These are phyloP conservation scores for Vaccinium myrtillus DNA, from an alignment of 148 eudicot genomes.

Conservation along the genomic window DNA sequence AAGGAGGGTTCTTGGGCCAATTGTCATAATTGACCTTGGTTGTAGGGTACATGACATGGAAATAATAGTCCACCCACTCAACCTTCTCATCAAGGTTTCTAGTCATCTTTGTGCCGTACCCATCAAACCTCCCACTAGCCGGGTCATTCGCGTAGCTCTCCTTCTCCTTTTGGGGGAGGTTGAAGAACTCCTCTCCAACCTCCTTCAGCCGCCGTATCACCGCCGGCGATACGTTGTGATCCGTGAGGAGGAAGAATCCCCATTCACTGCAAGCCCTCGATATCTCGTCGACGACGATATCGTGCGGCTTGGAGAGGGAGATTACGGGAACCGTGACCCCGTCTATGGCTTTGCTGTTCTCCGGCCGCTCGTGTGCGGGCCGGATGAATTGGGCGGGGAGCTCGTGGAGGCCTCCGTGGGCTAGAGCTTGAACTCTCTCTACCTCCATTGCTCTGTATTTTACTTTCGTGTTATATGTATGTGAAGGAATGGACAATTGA, in stretches of 20 bases:
- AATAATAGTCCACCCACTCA: conserved; percentile 50
- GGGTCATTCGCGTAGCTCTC: conserved; percentile 47
- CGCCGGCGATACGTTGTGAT: conserved; percentile 24
- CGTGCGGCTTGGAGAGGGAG: conserved; percentile 30
- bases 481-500: neutral
- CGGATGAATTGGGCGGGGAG: conserved; percentile 42
- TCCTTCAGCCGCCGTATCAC: conserved; percentile 28
- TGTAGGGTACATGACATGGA: conserved; percentile 42
- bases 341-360: conserved; percentile 40
- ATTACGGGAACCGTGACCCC: conserved; percentile 38
- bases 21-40: conserved; percentile 32
- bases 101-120: conserved; percentile 45
- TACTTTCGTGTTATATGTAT: no score
- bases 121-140: conserved; percentile 31
- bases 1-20: conserved; percentile 43
- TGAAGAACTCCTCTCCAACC: conserved; percentile 37
- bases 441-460: conserved; percentile 22
- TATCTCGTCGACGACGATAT: conserved; percentile 26
- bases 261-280: conserved; percentile 33
- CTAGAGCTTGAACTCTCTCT: conserved; percentile 36
- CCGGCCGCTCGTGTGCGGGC: conserved; percentile 37
- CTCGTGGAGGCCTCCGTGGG: conserved; percentile 17
- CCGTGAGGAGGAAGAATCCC: conserved; percentile 39
- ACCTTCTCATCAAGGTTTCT: conserved; percentile 33
- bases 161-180: conserved; percentile 32